Conservation (phyloP, 2,329 filamentous ascomycete species). For the Penicillium janthinellum region DNA sequence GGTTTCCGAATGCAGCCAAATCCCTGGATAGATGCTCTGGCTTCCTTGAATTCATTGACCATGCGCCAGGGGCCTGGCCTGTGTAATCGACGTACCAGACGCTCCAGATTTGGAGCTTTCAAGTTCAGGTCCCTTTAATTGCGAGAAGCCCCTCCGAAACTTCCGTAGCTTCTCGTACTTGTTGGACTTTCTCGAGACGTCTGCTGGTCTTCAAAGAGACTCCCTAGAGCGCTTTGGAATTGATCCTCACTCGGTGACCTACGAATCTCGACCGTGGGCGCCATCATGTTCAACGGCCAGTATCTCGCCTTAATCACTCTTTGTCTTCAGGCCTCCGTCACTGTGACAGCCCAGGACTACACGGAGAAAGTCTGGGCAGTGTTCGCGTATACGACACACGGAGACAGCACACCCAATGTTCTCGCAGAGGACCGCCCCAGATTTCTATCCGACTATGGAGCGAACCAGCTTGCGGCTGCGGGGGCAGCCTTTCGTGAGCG, state of each 20-base stretch:
- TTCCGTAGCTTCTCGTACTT: background rate
- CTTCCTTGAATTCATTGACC: conserved; percentile 7
- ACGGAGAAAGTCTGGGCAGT: conserved; percentile 48
- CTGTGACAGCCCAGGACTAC: conserved; percentile 30
- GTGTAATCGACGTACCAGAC: conserved; percentile 9
- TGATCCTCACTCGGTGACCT: background rate
- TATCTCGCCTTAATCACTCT: conserved; percentile 15
- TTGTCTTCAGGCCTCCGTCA: conserved; percentile 17
- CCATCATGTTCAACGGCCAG: conserved; percentile 15
- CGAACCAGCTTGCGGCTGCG: conserved; percentile 54
- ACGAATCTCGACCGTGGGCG: background rate
- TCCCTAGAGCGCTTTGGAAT: background rate
- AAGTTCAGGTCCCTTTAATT: background rate
- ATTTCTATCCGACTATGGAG: conserved; percentile 56
- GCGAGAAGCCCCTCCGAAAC: background rate
- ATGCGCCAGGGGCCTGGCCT: conserved; percentile 20
- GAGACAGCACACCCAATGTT: conserved; percentile 56
- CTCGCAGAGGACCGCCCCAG: conserved; percentile 33
- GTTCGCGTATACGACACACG: conserved; percentile 57
- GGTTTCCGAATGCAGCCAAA: conserved; percentile 20
- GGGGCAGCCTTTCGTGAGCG: conserved; percentile 56
- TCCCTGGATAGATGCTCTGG: conserved; percentile 7
- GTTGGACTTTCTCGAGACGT: background rate
- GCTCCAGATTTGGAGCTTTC: background rate
- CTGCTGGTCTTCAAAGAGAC: background rate